Evolutionary conservation across 202 grass and related monocot genomes (phyloP), one percentile per base, ranked within the genome.

Genomic region (Cymbopogon flexuosus): DNA sequence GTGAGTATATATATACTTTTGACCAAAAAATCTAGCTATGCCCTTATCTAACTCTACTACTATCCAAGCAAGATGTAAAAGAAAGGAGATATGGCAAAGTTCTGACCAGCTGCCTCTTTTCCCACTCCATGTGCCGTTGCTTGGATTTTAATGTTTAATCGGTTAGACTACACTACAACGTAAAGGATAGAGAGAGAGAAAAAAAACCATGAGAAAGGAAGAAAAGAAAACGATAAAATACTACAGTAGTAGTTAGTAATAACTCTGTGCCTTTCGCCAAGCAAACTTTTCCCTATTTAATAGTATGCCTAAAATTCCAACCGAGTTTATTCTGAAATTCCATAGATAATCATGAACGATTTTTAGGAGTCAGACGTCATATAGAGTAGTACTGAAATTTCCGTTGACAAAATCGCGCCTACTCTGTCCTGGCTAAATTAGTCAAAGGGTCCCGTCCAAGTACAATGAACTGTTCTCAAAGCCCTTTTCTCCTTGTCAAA

Each of bases 31-130:
- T 66, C 15, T 65, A n/a, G 1, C 22, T 10, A 40, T 66, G 23
- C 67, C 59, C 43, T 31, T 66, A 24, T 54, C 18, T 68, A 11
- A 1, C 8, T 42, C 45, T 54, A 19, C 5, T 10, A 23, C 79
- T 46, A 79, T 5, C 18, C 21, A 73, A 33, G 29, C 21, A 52
- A 30, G 16, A 81, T 40, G 9, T 15, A 16, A 2, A 30, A 33
- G 65, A n/a, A 15, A 82, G 29, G 46, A 49, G 47, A 69, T 79
- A 47, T 65, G 77, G 29, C 47, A 69, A 80, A 69, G 21, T 68
- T 57, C 10, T 31, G 15, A 21, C 31, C 2, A 51, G 19, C 19
- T 39, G 54, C 3, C 21, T 62, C 11, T 63, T 74, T 74, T 73
- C 18, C 24, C 36, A 18, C 11, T 65, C 21, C 60, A 73, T 65